Conservation (phyloP, 2,329 filamentous ascomycete species). For the Fusarium buharicum region DNA sequence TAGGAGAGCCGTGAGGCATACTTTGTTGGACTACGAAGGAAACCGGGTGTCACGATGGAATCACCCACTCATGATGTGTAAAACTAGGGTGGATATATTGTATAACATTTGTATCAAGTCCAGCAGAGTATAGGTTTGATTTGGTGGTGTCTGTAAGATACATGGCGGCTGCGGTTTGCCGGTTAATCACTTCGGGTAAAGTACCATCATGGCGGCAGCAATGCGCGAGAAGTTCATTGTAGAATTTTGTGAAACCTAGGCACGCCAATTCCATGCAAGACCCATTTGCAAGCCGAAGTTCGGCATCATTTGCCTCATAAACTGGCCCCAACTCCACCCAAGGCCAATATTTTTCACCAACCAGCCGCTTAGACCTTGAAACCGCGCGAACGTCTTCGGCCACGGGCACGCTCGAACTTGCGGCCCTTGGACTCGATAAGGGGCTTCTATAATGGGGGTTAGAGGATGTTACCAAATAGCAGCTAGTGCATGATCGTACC, state of each 20-base stretch:
- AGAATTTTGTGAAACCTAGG: slow-evolving; percentile 58
- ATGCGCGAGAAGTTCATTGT: slow-evolving; percentile 48
- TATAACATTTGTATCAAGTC: background rate
- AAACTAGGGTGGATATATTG: background rate
- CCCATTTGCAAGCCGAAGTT: slow-evolving; percentile 49
- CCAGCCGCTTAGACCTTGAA: slow-evolving; percentile 93
- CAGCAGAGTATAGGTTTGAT: background rate
- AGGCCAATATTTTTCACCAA: slow-evolving; percentile 43
- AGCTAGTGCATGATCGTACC: slow-evolving; percentile 61
- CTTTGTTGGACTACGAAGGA: slow-evolving; percentile 82
- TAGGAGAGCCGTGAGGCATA: slow-evolving; percentile 76
- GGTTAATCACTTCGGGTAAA: slow-evolving; percentile 1
- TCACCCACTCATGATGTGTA: background rate
- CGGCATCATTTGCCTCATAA: slow-evolving; percentile 46
- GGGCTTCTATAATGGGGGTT: slow-evolving; percentile 76
- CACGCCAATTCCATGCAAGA: slow-evolving; percentile 59
- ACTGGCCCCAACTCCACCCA: slow-evolving; percentile 44
- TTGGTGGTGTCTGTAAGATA: background rate
- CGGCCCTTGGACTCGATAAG: slow-evolving; percentile 98
- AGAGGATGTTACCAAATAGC: slow-evolving; percentile 37
- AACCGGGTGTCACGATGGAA: slow-evolving; percentile 53
- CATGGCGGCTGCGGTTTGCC: background rate
- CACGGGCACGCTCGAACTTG: slow-evolving; percentile 99
- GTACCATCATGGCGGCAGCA: slow-evolving; percentile 44
- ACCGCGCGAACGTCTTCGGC: slow-evolving; percentile 96